Evolutionary conservation across 179 eudicot genomes (phyloP), one percentile per base, ranked within the genome.

Genomic region (Corrigiola litoralis): DNA sequence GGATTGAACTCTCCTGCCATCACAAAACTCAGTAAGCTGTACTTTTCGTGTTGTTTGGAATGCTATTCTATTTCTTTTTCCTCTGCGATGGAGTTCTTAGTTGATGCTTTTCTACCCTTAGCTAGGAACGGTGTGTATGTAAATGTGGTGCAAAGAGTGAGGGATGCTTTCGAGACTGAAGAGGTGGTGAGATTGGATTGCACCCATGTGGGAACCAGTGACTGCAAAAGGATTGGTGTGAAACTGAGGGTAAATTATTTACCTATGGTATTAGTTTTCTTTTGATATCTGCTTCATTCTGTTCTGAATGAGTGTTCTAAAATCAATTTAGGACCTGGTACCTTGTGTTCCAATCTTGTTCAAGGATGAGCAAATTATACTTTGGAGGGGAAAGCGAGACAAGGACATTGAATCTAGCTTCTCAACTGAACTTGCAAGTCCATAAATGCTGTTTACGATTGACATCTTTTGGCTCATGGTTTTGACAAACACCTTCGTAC

Each of bases 41-140:
- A 33, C 49, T 24, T 6, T 50, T 46, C 52, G 45, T 49, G 44
- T 31, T 40, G 25, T 45, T 36, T 31, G 5, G 50, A 7, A 4
- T 62, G 37, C 21, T 18, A 5, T 23, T n/a, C 1, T 12, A 6
- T 23, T 18, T 20, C 21, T 13, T 32, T 20, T 8, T 49, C 23
- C 27, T 42, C 23, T 23, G 16, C 31, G 41, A 13, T 46, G 33
- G 54, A 17, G 17, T 33, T 29, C 32, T 7, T 37, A 41, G 55
- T 48, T 63, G 47, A 27, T 25, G 44, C 36, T 55, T 28, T 24
- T 49, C 32, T 16, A 36, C 51, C 21, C 71, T 62, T 81, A 92
- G 98, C 86, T 44, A 83, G 97, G 74, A 92, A 92, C 59, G 98
- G 98, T 51, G 95, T 90, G 62, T 92, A 90, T 72, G 84, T 86